Evolutionary conservation across 2,329 filamentous ascomycete genomes (phyloP), one percentile per base, ranked within the genome.

Genomic region (Trichoderma polysporum): DNA sequence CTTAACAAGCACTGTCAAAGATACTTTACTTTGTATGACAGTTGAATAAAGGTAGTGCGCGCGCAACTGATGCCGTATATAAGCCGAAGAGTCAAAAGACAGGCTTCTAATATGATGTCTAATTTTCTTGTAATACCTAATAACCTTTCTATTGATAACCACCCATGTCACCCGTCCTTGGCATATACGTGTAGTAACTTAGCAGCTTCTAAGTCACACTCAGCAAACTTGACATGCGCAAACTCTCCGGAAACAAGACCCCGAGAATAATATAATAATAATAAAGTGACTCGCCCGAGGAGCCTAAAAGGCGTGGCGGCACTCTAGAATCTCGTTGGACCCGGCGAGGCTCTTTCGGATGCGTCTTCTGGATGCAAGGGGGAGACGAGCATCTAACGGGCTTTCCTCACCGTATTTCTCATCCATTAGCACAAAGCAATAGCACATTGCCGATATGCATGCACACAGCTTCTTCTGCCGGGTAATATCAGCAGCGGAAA

Each of bases 331-430:
- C 49, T 33, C 49, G 60, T 63, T 63, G 60, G 60, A 33, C 35
- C 17, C 35, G 54, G 3, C 37, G 25, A 33, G 13, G 17, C n/a
- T 3, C 17, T 39, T 29, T 35, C n/a, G 29, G 9, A 60, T 49
- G 37, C 41, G n/a, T 60, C 27, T 19, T 63, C 35, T 33, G 10
- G 58, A 33, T 54, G 49, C 60, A 63, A 54, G 37, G 49, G 59
- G 59, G n/a, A 35, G 10, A 33, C 39, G 41, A 37, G 45, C 10
- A 3, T 25, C 45, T 19, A 31, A 61, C 27, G 45, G 27, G 13
- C 13, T 37, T 27, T 25, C 17, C 37, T 63, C 35, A 54, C 49
- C 60, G 59, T 62, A 53, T 53, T 45, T 52, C 58, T 29, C 45
- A 19, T 6, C 41, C 27, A 31, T 50, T 27, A 19, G 25, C 47